A percentile compares a stretch with the other conserved stretches of the same genome.
Evolutionary conservation across 192 early-diverging fungal species (phyloP).

Genomic region (Geosiphon pyriformis): DNA sequence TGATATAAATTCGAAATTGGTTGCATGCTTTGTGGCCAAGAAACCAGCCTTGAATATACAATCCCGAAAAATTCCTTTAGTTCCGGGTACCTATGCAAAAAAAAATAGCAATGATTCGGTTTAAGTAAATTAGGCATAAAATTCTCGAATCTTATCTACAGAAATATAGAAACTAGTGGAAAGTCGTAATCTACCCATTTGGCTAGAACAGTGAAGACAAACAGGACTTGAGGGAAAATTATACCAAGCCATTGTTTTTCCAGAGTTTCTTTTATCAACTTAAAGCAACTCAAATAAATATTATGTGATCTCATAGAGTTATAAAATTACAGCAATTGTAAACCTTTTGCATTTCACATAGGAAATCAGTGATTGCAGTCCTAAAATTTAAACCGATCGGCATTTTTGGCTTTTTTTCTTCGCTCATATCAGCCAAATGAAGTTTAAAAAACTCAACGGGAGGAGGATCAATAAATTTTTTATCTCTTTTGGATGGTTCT

Average conservation of each 20-base stretch:
- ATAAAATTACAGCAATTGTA: not conserved
- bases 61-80: constrained; percentile 46
- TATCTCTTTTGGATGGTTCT: not conserved
- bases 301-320: no score
- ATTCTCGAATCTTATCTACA: no score
- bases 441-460: constrained; percentile 37
- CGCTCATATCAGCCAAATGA: constrained; percentile 37
- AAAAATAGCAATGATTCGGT: not conserved
- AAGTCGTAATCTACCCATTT: not conserved
- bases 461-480: not conserved
- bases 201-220: constrained; percentile 3
- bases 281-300: no score
- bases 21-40: constrained; percentile 24
- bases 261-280: constrained; percentile 8
- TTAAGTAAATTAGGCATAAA: no score
- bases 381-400: constrained; percentile 44
- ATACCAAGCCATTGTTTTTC: not conserved
- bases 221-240: not conserved
- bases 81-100: not conserved
- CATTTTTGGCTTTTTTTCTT: constrained; percentile 29
- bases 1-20: not conserved
- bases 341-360: constrained; percentile 24
- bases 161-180: no score
- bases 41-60: constrained; percentile 44
- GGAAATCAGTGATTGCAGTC: constrained; percentile 45